A percentile compares a stretch with the other conserved stretches of the same genome.
phyloP scores from a whole-genome alignment of 148 eudicot genomes.

The Talinum fruticosum region DNA sequence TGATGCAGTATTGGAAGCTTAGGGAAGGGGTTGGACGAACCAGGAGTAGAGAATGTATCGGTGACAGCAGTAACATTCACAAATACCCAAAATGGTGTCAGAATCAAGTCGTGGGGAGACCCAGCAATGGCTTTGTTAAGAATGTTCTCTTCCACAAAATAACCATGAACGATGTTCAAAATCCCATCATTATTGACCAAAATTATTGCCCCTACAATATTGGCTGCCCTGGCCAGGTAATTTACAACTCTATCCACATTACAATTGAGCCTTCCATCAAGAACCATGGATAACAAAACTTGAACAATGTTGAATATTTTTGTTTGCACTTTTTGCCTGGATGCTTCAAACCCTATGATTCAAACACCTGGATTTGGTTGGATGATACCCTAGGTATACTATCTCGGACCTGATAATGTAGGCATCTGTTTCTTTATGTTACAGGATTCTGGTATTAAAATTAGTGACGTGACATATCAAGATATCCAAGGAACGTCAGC shows the following conservation, averaged over 20 bases:
- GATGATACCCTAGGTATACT: too few species aligned
- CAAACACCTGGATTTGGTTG: too few species aligned
- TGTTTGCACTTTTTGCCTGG: too few species aligned
- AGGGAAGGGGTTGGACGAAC: slow-evolving; percentile 39
- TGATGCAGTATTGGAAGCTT: slow-evolving; percentile 58
- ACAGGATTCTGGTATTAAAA: slow-evolving; percentile 28
- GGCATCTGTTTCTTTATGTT: too few species aligned
- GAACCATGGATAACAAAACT: too few species aligned
- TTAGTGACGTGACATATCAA: slow-evolving; percentile 32
- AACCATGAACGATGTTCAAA: slow-evolving; percentile 41
- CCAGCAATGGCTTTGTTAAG: slow-evolving; percentile 49
- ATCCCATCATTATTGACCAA: slow-evolving; percentile 57
- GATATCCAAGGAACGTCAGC: slow-evolving; percentile 42
- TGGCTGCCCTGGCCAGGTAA: slow-evolving; percentile 45
- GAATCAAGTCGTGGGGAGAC: slow-evolving; percentile 71
- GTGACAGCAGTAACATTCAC: slow-evolving; percentile 33
- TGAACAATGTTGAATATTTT: too few species aligned
- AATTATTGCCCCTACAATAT: slow-evolving; percentile 47
- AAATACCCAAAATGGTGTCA: slow-evolving; percentile 52
- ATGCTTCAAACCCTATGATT: too few species aligned
- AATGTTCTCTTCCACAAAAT: slow-evolving; percentile 38
- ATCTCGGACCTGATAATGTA: too few species aligned
- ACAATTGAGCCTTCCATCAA: too few species aligned
- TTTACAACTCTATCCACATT: too few species aligned
- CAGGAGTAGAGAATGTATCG: slow-evolving; percentile 53